Conservation (phyloP, 495 filamentous ascomycete species). For the Xylaria longipes region DNA sequence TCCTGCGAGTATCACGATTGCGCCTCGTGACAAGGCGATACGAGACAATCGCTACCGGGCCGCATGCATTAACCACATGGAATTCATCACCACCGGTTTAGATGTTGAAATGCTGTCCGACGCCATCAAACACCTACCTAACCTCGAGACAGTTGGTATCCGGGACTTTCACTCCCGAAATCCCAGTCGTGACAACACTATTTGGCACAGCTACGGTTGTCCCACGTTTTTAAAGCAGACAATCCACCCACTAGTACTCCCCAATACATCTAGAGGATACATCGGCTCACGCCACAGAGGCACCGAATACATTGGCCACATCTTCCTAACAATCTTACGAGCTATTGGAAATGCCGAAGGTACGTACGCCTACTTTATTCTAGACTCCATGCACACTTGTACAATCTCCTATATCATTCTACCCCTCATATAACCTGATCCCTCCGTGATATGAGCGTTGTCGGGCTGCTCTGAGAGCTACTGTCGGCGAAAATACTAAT, state of each 20-base stretch:
- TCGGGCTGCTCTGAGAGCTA: background rate
- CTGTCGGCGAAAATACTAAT: slow-evolving; percentile 9
- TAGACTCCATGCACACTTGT: background rate
- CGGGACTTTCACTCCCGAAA: slow-evolving; percentile 51
- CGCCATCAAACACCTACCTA: slow-evolving; percentile 55
- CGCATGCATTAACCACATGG: slow-evolving; percentile 34
- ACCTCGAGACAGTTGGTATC: slow-evolving; percentile 55
- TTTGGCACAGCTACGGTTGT: slow-evolving; percentile 45
- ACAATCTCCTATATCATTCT: background rate
- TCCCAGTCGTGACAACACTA: slow-evolving; percentile 30
- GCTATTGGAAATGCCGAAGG: slow-evolving; percentile 39
- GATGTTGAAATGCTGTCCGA: slow-evolving; percentile 55
- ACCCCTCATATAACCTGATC: background rate
- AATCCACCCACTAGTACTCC: background rate
- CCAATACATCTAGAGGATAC: background rate
- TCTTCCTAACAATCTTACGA: slow-evolving; percentile 40
- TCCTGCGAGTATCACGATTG: background rate
- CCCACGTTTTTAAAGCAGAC: slow-evolving; percentile 33
- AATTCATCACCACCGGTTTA: slow-evolving; percentile 46
- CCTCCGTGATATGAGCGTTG: background rate
- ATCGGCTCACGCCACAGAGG: background rate
- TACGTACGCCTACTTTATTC: slow-evolving; percentile 5
- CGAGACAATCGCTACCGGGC: slow-evolving; percentile 17
- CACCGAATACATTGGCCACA: slow-evolving; percentile 22
- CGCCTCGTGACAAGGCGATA: background rate